Conservation (phyloP, 768 basidiomycete genomes). For the Megacollybia marginata region DNA sequence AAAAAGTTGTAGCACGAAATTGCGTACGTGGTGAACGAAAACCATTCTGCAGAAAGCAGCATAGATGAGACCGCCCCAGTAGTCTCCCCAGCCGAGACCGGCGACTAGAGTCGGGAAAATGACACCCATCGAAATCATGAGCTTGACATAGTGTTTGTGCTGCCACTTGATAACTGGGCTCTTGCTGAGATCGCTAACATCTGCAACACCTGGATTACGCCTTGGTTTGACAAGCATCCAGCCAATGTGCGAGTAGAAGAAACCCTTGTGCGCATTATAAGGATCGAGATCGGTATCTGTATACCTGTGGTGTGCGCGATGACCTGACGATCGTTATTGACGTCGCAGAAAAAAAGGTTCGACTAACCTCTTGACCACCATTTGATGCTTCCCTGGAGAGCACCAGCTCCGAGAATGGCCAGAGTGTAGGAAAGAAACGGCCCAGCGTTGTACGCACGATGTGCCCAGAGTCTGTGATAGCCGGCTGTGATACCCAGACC, state of each 20-base stretch:
- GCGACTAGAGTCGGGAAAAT: constrained; percentile 71
- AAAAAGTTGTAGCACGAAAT: constrained; percentile 1
- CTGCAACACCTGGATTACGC: constrained; percentile 82
- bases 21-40: constrained; percentile 81
- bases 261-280: constrained; percentile 87
- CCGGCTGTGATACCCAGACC: constrained; percentile 85
- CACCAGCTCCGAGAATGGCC: constrained; percentile 82
- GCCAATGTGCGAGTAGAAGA: constrained; percentile 81
- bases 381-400: constrained; percentile 93
- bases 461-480: constrained; percentile 97
- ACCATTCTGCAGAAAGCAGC: constrained; percentile 70
- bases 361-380: constrained; percentile 88
- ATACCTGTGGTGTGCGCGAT: constrained; percentile 95
- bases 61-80: constrained; percentile 78
- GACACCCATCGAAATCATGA: constrained; percentile 68
- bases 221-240: constrained; percentile 95
- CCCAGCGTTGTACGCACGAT: constrained; percentile 90
- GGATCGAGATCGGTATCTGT: constrained; percentile 97
- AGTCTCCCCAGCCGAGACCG: constrained; percentile 81
- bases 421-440: constrained; percentile 79
- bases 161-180: constrained; percentile 83
- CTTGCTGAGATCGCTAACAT: constrained; percentile 79
- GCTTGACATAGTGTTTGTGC: constrained; percentile 66
- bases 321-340: constrained; percentile 18
- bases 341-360: too few species aligned